phyloP scores from a whole-genome alignment of 148 eudicot genomes.

The Pouteria glomerata region DNA sequence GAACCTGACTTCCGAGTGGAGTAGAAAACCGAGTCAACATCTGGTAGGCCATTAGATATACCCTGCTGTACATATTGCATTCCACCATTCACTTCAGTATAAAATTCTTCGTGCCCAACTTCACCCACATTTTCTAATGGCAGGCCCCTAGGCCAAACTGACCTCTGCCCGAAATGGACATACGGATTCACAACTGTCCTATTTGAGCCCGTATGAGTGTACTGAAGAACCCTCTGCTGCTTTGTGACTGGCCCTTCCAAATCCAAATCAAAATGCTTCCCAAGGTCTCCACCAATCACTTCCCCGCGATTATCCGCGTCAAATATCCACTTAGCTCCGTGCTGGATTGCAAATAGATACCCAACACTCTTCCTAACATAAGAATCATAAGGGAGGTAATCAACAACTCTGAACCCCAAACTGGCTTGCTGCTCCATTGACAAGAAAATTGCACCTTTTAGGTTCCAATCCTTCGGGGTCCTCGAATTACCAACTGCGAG shows the following conservation, averaged over 20 bases:
- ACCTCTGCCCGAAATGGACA: slow-evolving; percentile 90
- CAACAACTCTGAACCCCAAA: slow-evolving; percentile 68
- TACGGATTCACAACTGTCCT: slow-evolving; percentile 87
- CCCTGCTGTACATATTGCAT: slow-evolving; percentile 94
- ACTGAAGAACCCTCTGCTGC: slow-evolving; percentile 84
- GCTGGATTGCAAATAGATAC: slow-evolving; percentile 93
- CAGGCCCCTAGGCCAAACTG: slow-evolving; percentile 97
- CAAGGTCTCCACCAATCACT: slow-evolving; percentile 73
- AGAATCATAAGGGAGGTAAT: slow-evolving; percentile 81
- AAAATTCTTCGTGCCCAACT: slow-evolving; percentile 74
- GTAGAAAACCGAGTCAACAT: slow-evolving; percentile 94
- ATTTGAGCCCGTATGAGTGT: slow-evolving; percentile 83
- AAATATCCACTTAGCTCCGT: slow-evolving; percentile 79
- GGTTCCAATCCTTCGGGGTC: slow-evolving; percentile 82
- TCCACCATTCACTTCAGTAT: slow-evolving; percentile 87
- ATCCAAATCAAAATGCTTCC: slow-evolving; percentile 91
- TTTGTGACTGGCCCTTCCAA: slow-evolving; percentile 78
- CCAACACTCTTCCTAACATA: slow-evolving; percentile 91
- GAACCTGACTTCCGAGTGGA: slow-evolving; percentile 71
- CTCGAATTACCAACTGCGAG: slow-evolving; percentile 76
- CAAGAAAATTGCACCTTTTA: slow-evolving; percentile 79
- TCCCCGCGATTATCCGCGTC: slow-evolving; percentile 92
- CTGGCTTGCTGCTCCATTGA: slow-evolving; percentile 75
- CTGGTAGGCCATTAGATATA: slow-evolving; percentile 91
- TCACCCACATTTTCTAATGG: slow-evolving; percentile 93